A percentile compares a stretch with the other conserved stretches of the same genome.
Evolutionary conservation across 495 filamentous ascomycete genomes (phyloP).

Genomic region (Podospora australis): DNA sequence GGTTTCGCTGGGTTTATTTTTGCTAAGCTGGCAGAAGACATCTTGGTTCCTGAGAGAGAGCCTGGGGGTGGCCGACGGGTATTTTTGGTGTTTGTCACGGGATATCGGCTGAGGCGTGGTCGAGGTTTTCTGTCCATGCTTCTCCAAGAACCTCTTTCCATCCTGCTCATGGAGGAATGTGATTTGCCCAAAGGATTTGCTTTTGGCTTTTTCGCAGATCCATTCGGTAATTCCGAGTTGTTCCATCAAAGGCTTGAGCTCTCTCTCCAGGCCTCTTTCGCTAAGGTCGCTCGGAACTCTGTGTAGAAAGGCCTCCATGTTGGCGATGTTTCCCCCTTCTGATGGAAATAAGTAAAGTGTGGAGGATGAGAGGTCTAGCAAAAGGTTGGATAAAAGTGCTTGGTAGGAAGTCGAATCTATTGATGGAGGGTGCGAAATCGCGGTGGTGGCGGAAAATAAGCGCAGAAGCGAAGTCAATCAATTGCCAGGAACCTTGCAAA

Average conservation of each 20-base stretch:
- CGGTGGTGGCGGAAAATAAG: too few species aligned
- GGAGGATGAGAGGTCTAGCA: too few species aligned
- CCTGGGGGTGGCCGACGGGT: slow-evolving; percentile 16
- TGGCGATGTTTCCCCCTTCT: too few species aligned
- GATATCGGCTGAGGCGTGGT: background rate
- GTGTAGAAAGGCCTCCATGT: slow-evolving; percentile 40
- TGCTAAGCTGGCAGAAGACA: slow-evolving; percentile 40
- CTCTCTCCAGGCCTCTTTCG: slow-evolving; percentile 23
- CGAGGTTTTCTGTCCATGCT: slow-evolving; percentile 10
- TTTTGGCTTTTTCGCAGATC: slow-evolving; percentile 26
- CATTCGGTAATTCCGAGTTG: slow-evolving; percentile 31
- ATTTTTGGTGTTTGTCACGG: background rate
- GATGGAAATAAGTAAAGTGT: too few species aligned
- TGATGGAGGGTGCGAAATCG: too few species aligned
- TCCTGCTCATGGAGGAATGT: slow-evolving; percentile 32
- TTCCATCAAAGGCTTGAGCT: slow-evolving; percentile 28
- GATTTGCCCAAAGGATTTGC: slow-evolving; percentile 23
- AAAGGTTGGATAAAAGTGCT: too few species aligned
- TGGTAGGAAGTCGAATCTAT: too few species aligned
- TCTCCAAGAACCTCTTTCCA: slow-evolving; percentile 32
- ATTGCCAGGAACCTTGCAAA: too few species aligned
- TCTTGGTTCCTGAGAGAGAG: slow-evolving; percentile 32
- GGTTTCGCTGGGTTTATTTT: slow-evolving; percentile 28
- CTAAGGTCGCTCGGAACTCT: slow-evolving; percentile 32
- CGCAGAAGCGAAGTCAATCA: too few species aligned